A percentile compares a stretch with the other conserved stretches of the same genome.
Evolutionary conservation across 2,329 filamentous ascomycete species (phyloP).

Genomic region (Trichoderma cornu-damae): DNA sequence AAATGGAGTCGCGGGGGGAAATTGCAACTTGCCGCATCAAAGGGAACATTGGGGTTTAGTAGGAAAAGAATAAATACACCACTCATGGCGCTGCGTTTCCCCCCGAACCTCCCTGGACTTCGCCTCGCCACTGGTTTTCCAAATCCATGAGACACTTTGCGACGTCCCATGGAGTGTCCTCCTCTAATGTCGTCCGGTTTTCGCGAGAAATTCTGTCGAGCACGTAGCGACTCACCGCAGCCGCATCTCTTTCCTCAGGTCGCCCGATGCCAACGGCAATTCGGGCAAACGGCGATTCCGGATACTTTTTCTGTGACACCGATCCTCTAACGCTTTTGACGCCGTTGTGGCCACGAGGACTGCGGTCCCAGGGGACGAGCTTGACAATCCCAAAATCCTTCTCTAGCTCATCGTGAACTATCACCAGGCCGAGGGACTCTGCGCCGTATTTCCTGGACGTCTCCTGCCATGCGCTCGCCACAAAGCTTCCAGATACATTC

Average conservation of each 20-base stretch:
- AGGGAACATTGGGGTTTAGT: neutral
- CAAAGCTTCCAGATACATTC: slow-evolving; percentile 75
- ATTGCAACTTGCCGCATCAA: neutral
- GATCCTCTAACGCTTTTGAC: slow-evolving; percentile 59
- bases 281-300: slow-evolving; percentile 45
- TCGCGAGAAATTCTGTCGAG: slow-evolving; percentile 57
- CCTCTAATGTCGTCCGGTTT: slow-evolving; percentile 49
- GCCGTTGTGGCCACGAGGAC: slow-evolving; percentile 68
- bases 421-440: slow-evolving; percentile 51
- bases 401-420: slow-evolving; percentile 89
- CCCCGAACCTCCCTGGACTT: slow-evolving; percentile 4
- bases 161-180: slow-evolving; percentile 48
- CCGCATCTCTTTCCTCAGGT: slow-evolving; percentile 61
- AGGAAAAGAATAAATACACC: neutral
- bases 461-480: slow-evolving; percentile 61
- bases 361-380: slow-evolving; percentile 57
- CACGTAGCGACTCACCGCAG: slow-evolving; percentile 71
- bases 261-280: slow-evolving; percentile 86
- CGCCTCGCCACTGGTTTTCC: slow-evolving; percentile 35
- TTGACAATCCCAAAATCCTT: slow-evolving; percentile 61
- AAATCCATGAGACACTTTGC: slow-evolving; percentile 45
- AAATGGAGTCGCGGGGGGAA: neutral
- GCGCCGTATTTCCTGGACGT: slow-evolving; percentile 39
- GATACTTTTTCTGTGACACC: slow-evolving; percentile 41
- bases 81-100: neutral